Evolutionary conservation across 2,329 filamentous ascomycete genomes (phyloP).

Genomic region (Plectosphaerella plurivora): DNA sequence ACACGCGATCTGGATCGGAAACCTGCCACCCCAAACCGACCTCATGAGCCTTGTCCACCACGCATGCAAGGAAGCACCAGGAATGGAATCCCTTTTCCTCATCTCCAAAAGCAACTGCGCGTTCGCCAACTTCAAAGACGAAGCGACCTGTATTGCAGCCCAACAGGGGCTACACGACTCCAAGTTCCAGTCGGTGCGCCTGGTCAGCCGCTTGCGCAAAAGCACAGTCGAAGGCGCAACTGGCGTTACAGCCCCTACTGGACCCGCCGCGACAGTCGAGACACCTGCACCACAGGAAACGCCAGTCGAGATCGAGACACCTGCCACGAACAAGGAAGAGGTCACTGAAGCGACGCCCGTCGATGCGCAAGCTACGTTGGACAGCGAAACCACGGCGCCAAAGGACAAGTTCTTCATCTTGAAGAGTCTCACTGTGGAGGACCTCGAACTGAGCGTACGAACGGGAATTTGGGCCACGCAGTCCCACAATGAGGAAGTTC

Average conservation of each 20-base stretch:
- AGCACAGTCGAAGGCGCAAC: slow-evolving; percentile 41
- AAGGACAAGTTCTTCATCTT: slow-evolving; percentile 85
- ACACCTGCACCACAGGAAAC: neutral
- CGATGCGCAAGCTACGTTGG: neutral
- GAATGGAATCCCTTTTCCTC: slow-evolving; percentile 85
- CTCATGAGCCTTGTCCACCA: slow-evolving; percentile 85
- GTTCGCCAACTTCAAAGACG: slow-evolving; percentile 90
- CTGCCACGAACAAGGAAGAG: neutral
- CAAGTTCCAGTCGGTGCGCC: slow-evolving; percentile 75
- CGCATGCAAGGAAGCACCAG: slow-evolving; percentile 73
- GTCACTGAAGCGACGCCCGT: neutral
- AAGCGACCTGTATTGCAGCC: slow-evolving; percentile 68
- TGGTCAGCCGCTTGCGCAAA: slow-evolving; percentile 78
- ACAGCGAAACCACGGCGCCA: slow-evolving; percentile 17
- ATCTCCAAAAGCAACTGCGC: slow-evolving; percentile 98
- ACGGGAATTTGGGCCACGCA: slow-evolving; percentile 94
- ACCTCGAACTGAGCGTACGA: slow-evolving; percentile 80
- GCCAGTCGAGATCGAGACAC: neutral
- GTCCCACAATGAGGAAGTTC: slow-evolving; percentile 78
- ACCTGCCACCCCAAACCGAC: slow-evolving; percentile 78
- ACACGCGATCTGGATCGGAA: slow-evolving; percentile 94
- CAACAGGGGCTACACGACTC: slow-evolving; percentile 88
- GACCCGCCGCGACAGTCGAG: slow-evolving; percentile 38
- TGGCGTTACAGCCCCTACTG: slow-evolving; percentile 49
- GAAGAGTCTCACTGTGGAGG: slow-evolving; percentile 87